Base-by-base conservation (phyloP, 1,284 basidiomycete genomes). In the Cryptococcus jaspeensis region DNA sequence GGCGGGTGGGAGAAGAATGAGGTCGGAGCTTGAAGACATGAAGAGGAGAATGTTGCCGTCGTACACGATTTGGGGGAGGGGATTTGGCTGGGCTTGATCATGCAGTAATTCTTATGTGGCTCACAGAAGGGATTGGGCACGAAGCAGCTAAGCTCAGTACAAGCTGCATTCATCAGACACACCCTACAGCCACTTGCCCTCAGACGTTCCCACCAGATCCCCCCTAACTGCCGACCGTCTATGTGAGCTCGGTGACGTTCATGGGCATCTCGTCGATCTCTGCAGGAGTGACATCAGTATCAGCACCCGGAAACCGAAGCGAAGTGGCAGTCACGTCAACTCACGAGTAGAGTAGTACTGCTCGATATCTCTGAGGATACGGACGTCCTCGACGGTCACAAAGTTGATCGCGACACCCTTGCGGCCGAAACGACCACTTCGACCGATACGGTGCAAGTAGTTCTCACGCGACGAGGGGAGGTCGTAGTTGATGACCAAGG, bases 401-500 rank as follows among this genome's bases (percentile, higher is more conserved):
- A 75, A 74, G 65, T 73, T 72, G 68, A 74, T 75, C 3, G 67
- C 68, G 38, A 66, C 59, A 71, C 80, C 80, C 60, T 74, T 81
- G 53, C 73, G 67, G 51, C 82, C 82, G 41, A 82, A 83, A 75
- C 83, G 81, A 64, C 82, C 83, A 39, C 82, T 83, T 74, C 81
- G 80, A 70, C 81, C 81, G 61, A 82, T 82, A 74, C 81, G 79
- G 75, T 81, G 80, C 48, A 82, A 74, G 74, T 82, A 82, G 74
- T 82, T 81, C 71, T 80, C 70, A 61, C 72, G 73, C 61, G 59
- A 61, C 6, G 55, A 51, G 40, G 90, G 94, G 57, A 98, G 82
- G 74, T 97, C 94, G 74, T 98, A 98, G 80, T 98, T 98, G 75
- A 98, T 98, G 69, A 98, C 95, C 59, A 98, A 82, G 40, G 93